These are phyloP conservation scores for Phtheirospermum japonicum DNA, from an alignment of 257 asterid species.

Conservation along the genomic window DNA sequence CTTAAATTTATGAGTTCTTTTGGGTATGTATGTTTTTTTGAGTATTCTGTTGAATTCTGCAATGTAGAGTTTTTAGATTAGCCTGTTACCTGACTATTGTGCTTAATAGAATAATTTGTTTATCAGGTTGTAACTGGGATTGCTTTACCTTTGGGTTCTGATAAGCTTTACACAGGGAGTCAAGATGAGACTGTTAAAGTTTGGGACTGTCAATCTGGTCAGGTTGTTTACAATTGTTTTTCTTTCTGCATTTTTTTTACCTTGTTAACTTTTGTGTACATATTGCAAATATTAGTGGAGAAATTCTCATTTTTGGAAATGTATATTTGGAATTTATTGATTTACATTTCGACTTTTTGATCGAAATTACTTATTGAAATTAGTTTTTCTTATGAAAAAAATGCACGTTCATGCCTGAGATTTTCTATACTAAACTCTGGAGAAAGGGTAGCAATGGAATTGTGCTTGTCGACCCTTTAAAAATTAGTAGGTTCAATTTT, in stretches of 20 bases:
- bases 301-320: neutral
- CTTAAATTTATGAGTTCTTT: constrained; percentile 12
- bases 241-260: neutral
- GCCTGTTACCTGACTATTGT: neutral
- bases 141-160: constrained; percentile 80
- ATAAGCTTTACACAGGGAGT: constrained; percentile 91
- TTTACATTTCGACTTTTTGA: neutral
- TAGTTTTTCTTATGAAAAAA: neutral
- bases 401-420: constrained; percentile 2
- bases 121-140: constrained; percentile 89
- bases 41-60: constrained; percentile 11
- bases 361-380: constrained; percentile 11
- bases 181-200: constrained; percentile 84
- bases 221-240: constrained; percentile 47
- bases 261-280: neutral
- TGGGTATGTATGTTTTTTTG: constrained; percentile 4
- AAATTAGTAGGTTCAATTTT: no score
- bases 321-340: constrained; percentile 10
- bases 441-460: no score
- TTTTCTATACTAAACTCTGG: no score
- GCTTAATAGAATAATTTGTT: constrained; percentile 22
- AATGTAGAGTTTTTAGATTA: constrained; percentile 10
- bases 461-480: no score
- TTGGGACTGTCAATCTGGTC: constrained; percentile 99
- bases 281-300: constrained; percentile 9